Percentiles rank a stretch among this genome's conserved stretches.
phyloP scores from a whole-genome alignment of 2,329 filamentous ascomycete genomes.

The Fusarium siculi region DNA sequence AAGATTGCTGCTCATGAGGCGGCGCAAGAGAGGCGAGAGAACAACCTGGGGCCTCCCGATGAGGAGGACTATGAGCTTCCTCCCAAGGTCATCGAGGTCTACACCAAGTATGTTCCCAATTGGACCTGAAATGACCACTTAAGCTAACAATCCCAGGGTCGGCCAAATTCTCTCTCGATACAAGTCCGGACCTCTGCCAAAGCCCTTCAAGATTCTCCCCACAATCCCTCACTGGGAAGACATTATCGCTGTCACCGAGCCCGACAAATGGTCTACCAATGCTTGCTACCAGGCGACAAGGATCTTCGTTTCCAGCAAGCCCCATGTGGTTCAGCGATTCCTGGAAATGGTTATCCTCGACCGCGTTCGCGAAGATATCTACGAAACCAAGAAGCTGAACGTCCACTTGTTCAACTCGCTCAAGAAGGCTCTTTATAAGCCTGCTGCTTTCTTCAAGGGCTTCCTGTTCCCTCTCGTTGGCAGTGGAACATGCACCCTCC shows the following conservation, averaged over 20 bases:
- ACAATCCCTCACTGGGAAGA: conserved; percentile 92
- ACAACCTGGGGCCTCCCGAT: conserved; percentile 66
- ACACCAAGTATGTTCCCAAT: conserved; percentile 73
- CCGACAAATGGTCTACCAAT: conserved; percentile 79
- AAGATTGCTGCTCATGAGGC: conserved; percentile 95
- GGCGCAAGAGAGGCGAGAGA: conserved; percentile 58
- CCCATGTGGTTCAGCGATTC: conserved; percentile 83
- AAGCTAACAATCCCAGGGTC: conserved; percentile 63
- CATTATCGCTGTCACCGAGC: conserved; percentile 84
- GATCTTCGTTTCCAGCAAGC: conserved; percentile 89
- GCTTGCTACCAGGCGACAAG: conserved; percentile 87
- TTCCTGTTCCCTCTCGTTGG: conserved; percentile 90
- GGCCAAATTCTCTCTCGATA: conserved; percentile 90
- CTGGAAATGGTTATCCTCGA: conserved; percentile 89
- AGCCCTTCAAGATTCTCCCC: conserved; percentile 96
- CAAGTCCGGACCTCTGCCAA: conserved; percentile 95
- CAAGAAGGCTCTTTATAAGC: conserved; percentile 94
- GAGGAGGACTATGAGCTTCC: conserved; percentile 90
- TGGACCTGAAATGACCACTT: too few relatives aligned
- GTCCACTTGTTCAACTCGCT: conserved; percentile 93
- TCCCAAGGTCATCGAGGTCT: conserved; percentile 92
- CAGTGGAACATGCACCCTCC: conserved; percentile 87
- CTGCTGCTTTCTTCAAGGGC: conserved; percentile 95
- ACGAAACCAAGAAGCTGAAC: conserved; percentile 93
- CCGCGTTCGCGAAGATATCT: conserved; percentile 91